These are phyloP conservation scores for Neonectria neomacrospora DNA, from an alignment of 2,329 filamentous ascomycete genomes.

Conservation along the genomic window DNA sequence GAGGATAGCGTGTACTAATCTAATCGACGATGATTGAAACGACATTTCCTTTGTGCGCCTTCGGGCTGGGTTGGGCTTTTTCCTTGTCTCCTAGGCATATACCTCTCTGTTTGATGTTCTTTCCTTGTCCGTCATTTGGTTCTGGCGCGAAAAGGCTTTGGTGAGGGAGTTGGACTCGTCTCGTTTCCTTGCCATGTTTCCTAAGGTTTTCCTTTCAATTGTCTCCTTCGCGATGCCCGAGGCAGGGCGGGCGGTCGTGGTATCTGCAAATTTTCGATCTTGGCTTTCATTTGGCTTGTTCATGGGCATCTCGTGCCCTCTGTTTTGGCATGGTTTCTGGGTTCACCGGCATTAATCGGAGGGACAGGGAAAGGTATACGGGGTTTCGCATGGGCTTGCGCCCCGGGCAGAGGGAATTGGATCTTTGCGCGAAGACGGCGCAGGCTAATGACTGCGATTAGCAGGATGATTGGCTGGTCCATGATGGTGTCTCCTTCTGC, in stretches of 20 bases:
- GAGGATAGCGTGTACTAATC: conserved; percentile 77
- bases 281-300: conserved; percentile 34
- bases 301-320: conserved; percentile 27
- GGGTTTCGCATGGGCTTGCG: conserved; percentile 45
- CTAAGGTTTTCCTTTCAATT: conserved; percentile 38
- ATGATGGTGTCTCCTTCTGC: conserved; percentile 57
- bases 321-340: conserved; percentile 40
- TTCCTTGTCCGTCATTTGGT: conserved; percentile 42
- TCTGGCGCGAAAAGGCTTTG: conserved; percentile 41
- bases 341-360: conserved; percentile 44
- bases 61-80: conserved; percentile 36
- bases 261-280: conserved; percentile 34
- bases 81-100: conserved; percentile 47
- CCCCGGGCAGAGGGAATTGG: conserved; percentile 45
- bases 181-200: conserved; percentile 44
- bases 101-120: conserved; percentile 47
- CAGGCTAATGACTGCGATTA: conserved; percentile 58
- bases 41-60: conserved; percentile 58
- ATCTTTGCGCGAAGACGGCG: conserved; percentile 48
- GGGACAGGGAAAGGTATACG: conserved; percentile 43
- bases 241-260: conserved; percentile 51
- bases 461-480: conserved; percentile 62
- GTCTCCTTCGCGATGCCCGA: conserved; percentile 50
- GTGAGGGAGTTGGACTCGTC: conserved; percentile 45
- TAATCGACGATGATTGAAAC: conserved; percentile 60